phyloP scores from a whole-genome alignment of 225 moss, liverwort and hornwort genomes.

The Climacium dendroides region DNA sequence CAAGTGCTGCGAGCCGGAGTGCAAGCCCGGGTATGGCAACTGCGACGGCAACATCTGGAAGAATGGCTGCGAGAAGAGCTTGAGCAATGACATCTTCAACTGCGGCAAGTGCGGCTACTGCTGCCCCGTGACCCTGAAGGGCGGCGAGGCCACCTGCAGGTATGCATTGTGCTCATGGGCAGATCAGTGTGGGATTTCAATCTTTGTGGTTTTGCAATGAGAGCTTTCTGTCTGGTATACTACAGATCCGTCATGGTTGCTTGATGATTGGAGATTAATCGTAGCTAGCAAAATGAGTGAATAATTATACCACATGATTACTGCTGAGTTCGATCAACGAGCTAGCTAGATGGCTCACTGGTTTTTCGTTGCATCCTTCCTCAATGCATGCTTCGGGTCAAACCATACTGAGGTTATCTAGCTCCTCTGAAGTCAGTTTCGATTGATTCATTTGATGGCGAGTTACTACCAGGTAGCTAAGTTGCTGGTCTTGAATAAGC shows the following conservation, averaged over 20 bases:
- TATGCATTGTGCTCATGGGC: not conserved
- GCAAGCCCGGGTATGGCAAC: not conserved
- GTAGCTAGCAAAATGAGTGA: too few relatives aligned
- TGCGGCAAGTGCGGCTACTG: not conserved
- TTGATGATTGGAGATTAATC: not conserved
- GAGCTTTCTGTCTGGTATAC: not conserved
- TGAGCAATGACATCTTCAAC: not conserved
- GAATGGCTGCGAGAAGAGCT: not conserved
- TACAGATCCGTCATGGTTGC: not conserved
- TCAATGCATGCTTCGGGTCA: not conserved
- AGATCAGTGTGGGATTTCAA: too few relatives aligned
- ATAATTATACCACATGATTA: accelerated
- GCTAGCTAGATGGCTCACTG: not conserved
- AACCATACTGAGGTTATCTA: not conserved
- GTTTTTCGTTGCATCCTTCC: not conserved
- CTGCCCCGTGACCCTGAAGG: not conserved
- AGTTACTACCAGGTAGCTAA: too few relatives aligned
- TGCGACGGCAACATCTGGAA: not conserved
- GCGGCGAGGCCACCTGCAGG: conserved; percentile 6
- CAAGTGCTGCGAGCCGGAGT: not conserved
- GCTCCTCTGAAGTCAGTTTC: not conserved
- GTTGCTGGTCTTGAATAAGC: not conserved
- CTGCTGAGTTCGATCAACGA: not conserved
- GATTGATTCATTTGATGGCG: not conserved
- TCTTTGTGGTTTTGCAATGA: not conserved